Evolutionary conservation across 1,284 basidiomycete genomes (phyloP), one percentile per base, ranked within the genome.

Genomic region (Lentinula novae-zelandiae): DNA sequence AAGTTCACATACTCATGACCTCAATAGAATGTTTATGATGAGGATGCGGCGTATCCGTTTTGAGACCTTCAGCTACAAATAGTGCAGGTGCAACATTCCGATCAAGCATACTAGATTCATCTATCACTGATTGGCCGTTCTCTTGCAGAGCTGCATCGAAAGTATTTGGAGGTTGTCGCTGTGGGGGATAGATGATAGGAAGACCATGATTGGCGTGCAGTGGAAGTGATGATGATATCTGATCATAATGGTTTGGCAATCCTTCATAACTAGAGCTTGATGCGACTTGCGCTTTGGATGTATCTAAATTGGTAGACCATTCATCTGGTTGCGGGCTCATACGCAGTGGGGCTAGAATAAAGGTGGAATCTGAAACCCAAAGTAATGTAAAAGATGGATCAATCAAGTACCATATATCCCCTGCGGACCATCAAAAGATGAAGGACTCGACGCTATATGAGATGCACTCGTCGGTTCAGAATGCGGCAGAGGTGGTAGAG

Each of bases 401-500:
- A 27, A 9, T 12, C 5, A 49, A 34, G 20, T 34, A 60, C 59
- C 59, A 27, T 55, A 60, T 38, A 38, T 55, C 17, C 59, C 59
- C 13, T 60, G 48, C 3, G 50, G 48, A 4, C 57, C 57, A 36
- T n/a, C 15, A 34, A 36, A 39, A 42, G 49, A 52, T 34, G 17
- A 20, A 13, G 57, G 36, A 15, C 17, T 58, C 13, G 42, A 33
- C 34, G 22, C 42, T 38, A 38, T 8, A 31, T 17, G n/a, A 36
- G 38, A 44, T 33, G 42, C 20, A 56, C 46, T 40, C 22, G 49
- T 13, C 27, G 52, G 46, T 27, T 59, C 49, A 22, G 53, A 55
- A 2, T 39, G 58, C 12, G 60, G 60, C 36, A 62, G 17, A 15
- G 62, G 62, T 9, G 62, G 62, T 5, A 62, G 58, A 27, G 53